phyloP scores from a whole-genome alignment of 2,329 filamentous ascomycete species.

The Penicillium sp. region DNA sequence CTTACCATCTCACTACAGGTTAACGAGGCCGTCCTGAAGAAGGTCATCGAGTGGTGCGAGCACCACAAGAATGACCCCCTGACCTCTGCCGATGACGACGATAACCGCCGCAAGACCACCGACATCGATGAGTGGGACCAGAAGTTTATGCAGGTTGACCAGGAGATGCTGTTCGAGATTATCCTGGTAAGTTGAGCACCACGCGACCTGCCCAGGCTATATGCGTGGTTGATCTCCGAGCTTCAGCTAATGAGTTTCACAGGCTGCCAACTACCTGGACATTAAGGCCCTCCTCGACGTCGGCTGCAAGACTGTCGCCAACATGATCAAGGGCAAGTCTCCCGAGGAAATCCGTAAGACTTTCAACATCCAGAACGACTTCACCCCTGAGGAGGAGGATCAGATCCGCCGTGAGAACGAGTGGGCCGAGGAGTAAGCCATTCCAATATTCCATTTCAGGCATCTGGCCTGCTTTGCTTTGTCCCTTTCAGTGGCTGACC shows the following conservation, averaged over 20 bases:
- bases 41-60: constrained; percentile 97
- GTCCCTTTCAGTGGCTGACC: neutral
- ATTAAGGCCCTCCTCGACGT: constrained; percentile 98
- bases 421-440: constrained; percentile 76
- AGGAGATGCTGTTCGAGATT: constrained; percentile 99
- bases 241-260: constrained; percentile 1
- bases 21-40: constrained; percentile 88
- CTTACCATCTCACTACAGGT: constrained; percentile 55
- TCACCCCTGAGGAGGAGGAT: constrained; percentile 97
- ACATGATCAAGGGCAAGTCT: constrained; percentile 99
- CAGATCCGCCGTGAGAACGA: constrained; percentile 93
- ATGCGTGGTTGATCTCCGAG: neutral
- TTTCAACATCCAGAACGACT: constrained; percentile 99
- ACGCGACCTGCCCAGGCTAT: neutral
- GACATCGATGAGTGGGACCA: constrained; percentile 99
- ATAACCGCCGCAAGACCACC: constrained; percentile 95
- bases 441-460: neutral
- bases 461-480: neutral
- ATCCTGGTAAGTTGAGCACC: constrained; percentile 70
- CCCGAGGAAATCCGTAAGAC: constrained; percentile 99
- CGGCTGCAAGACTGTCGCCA: constrained; percentile 98
- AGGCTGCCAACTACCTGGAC: constrained; percentile 98
- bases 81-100: constrained; percentile 80
- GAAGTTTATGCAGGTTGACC: constrained; percentile 99
- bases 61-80: constrained; percentile 90